Base-by-base conservation (phyloP, 441 rosid species). In the Adansonia gregorii region DNA sequence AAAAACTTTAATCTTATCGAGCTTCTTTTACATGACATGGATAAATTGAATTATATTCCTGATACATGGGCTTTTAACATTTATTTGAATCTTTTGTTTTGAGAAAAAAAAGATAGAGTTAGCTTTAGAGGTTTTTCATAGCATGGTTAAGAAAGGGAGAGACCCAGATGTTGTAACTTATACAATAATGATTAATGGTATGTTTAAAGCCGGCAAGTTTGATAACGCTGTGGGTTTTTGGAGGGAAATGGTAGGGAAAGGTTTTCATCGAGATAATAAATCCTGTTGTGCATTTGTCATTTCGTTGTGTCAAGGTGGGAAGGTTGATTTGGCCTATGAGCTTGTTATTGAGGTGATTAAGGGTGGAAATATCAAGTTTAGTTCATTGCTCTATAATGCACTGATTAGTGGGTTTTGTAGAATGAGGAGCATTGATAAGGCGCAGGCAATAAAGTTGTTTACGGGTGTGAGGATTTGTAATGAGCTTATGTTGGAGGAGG, bases 261-360 rank as follows among this genome's bases (percentile, higher is more conserved):
- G 97, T 24, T 11, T 93, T 67, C 27, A 15, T 27, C 98, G 96
- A 0, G 98, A 94, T 82, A 79, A 82, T 73, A 87, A 84, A 73
- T 92, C 88, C 0, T 88, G 93, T 78, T 86, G 81, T 0, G 92
- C 90, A 0, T 89, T 94, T 39, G 98, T 89, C 61, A 84, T 89
- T 35, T 95, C 92, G 41, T 82, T 96, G 79, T 92, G 95, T 72
- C 63, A 70, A n/a, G 94, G 88, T 24, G 87, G 96, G 75, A 92
- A 87, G 82, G 94, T 93, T 80, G 98, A 94, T 68, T 79, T 93
- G 85, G 99, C 98, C 15, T 94, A 96, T 89, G 98, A 93, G 73
- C 87, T 91, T 84, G 83, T 90, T 73, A 80, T 92, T 22, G 96
- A 86, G 76, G 88, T 85, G 39, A 89, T 94, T 82, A 92, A 85